Base-by-base conservation (phyloP, 805 yeast genomes). In the Yamadazyma akitaensis region DNA sequence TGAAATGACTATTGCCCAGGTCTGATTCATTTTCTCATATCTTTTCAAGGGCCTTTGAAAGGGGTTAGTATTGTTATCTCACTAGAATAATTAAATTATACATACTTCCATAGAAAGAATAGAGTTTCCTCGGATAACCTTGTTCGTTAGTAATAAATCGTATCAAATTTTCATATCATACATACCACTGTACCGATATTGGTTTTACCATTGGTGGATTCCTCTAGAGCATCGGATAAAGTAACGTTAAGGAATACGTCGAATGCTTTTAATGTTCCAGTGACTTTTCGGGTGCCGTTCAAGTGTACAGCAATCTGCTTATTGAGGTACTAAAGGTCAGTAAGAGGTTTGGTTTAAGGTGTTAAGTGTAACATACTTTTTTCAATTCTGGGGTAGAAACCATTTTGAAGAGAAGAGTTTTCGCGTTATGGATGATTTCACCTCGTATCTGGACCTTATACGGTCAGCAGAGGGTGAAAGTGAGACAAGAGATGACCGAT, bases 181-280 rank as follows among this genome's bases (percentile, higher is more conserved):
- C 69, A 35, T 62, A 65, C 89, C 11, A 83, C 76, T 9, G 87
- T 75, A 1, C 96, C 96, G 39, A 87, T 68, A 46, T 76, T 73
- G 31, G 75, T 60, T 47, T 74, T 75, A 10, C 76, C 78, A 4
- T 81, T 83, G 36, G 72, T 68, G 25, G 69, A 68, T 49, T 79
- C 80, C 60, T 86, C 94, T 13, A 81, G 72, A 1, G 89, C 88
- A 42, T 84, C 85, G 39, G 82, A 87, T 32, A 87, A 61, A 0
- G 87, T 88, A 19, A 86, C 66, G 57, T 87, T 87, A 56, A 87
- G 61, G 59, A 85, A 86, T n/a, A 79, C 79, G 61, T 92, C 98
- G 62, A 82, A 92, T 2, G 98, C 98, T 56, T 88, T 73, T 45
- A 92, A 74, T 11, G 79, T 78, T 2, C 98, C 98, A n/a, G 80